These are phyloP conservation scores for Phoenix dactylifera DNA, from an alignment of 176 grass and related monocot genomes.

Conservation along the genomic window DNA sequence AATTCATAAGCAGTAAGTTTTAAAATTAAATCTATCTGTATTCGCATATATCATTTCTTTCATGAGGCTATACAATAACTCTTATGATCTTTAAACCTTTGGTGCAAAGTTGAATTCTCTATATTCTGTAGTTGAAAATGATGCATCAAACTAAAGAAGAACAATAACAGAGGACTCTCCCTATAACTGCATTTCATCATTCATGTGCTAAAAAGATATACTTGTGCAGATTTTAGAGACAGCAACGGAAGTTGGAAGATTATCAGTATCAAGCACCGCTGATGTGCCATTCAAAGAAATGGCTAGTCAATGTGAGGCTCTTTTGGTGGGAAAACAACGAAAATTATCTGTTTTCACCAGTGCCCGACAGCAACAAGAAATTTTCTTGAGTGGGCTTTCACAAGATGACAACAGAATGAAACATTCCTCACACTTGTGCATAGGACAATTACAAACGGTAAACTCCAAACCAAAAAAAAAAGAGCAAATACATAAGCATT, in stretches of 20 bases:
- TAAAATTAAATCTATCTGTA: no score
- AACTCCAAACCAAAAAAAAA: no score
- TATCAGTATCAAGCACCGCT: constrained; percentile 53
- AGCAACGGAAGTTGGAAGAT: constrained; percentile 48
- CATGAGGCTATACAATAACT: no score
- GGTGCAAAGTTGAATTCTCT: no score
- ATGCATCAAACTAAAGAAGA: no score
- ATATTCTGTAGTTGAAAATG: no score
- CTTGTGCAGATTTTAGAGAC: constrained; percentile 51
- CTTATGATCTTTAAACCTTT: no score
- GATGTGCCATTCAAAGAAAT: constrained; percentile 64
- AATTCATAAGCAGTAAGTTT: no score
- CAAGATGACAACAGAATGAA: not conserved
- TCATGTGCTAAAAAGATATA: constrained; percentile 10
- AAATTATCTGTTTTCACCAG: constrained; percentile 57
- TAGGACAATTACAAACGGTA: constrained; percentile 2
- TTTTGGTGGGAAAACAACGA: constrained; percentile 62
- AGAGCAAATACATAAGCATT: no score
- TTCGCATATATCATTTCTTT: no score
- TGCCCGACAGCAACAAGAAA: constrained; percentile 29
- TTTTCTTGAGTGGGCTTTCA: not conserved
- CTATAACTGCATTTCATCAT: not conserved
- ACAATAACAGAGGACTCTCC: no score
- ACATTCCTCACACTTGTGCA: not conserved
- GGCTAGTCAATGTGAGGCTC: constrained; percentile 63